Evolutionary conservation across 805 yeast genomes (phyloP), one percentile per base, ranked within the genome.

Genomic region (Metschnikowia drakensbergensis): DNA sequence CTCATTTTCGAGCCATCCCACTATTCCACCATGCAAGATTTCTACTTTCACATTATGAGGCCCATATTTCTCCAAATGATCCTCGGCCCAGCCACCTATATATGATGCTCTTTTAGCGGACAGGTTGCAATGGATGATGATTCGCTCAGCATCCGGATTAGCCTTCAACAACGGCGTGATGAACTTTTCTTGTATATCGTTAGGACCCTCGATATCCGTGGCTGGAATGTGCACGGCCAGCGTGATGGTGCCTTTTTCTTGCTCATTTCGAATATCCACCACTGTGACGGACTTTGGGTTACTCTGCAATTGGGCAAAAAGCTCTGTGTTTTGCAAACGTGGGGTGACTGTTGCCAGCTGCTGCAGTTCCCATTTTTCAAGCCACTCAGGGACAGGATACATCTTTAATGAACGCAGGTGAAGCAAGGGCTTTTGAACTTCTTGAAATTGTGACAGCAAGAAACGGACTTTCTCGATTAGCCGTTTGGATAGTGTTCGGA

Each of bases 1-100:
- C 5, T 42, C 50, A 9, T 45, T 54, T 10, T 48, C 55, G 27
- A 58, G 43, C 64, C 64, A 60, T 11, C 59, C 61, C n/a, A 52
- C 54, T 34, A 60, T 60, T 6, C 64, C 64, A 22, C 54, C 58
- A 34, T 59, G 54, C 39, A 60, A 54, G n/a, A 60, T 53, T 32
- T 55, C 50, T 31, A 59, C 59, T 31, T 54, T 45, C 22, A 58
- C 52, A 28, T 49, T 50, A 7, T 46, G 46, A 3, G 51, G 49
- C n/a, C 54, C 54, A 11, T 51, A 26, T 17, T 48, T 49, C 11
- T 45, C 44, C 32, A 55, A 17, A 48, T 59, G 51, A 34, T 58
- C 62, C 40, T 58, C 52, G 28, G 60, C 53, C 62, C 63, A 59
- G 5, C 64, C 63, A 3, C 55, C 63, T 6, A 61, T 54, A 9